Evolutionary conservation across 73 alveolate genomes (phyloP), one percentile per base, ranked within the genome.

Genomic region (Effrenium voratum): DNA sequence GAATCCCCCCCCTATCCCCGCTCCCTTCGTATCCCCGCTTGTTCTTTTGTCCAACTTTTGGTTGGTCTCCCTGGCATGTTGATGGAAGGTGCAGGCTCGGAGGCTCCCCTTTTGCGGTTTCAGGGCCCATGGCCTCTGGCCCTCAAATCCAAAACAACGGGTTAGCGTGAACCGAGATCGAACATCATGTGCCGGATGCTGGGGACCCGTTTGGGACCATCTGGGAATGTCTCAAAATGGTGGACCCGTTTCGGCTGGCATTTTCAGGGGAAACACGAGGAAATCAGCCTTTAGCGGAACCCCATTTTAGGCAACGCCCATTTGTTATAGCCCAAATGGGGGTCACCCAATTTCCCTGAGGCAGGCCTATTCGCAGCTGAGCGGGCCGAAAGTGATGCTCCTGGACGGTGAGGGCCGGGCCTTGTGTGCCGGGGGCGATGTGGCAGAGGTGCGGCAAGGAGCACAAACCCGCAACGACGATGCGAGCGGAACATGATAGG

Each of bases 361-460:
- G 57, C 76, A 87, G 52, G 60, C 41, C 47, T 87, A 87, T 30
- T 46, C 47, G 12, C 49, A 63, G 36, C 63, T 87, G 46, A 43
- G 60, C 19, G 30, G 34, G 47, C 36, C 70, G 3, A 22, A 83
- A 34, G 40, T 30, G 24, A 3, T 87, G 68, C 49, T 87, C 84
- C 50, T 87, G 47, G 95, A 70, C 36, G 95, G 95, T 63, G 95
- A 87, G 52, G 95, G 95, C 13, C 95, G 95, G 43, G 95, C 95
- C 24, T 41, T 87, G 22, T 87, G 95, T 44, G 95, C 95, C 19
- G 95, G 95, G 19, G 95, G 95, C 43, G 95, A 87, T 87, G 95
- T 87, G 32, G 95, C 95, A 15, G 95, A 87, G 47, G 95, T 87
- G 82, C 44, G 95, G 38, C 95, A 87, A 47, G 87, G 63, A 12